phyloP scores from a whole-genome alignment of 805 yeast genomes.

The Scheffersomyces lignosus region DNA sequence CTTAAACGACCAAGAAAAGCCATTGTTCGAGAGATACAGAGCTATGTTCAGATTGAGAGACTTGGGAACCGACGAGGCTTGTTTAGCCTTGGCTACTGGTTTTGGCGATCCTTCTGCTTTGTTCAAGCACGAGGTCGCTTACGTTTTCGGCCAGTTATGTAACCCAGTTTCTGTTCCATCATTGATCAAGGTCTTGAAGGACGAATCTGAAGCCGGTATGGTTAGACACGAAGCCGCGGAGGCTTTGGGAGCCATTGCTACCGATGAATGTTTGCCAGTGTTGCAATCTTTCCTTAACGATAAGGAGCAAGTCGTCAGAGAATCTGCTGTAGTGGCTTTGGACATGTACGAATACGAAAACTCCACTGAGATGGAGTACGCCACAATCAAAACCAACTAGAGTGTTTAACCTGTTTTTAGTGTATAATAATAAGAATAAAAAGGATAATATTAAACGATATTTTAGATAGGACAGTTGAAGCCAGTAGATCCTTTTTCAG shows the following conservation, averaged over 20 bases:
- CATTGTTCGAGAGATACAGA: constrained; percentile 92
- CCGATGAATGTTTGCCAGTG: constrained; percentile 91
- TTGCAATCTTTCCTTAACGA: constrained; percentile 78
- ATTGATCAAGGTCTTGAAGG: constrained; percentile 75
- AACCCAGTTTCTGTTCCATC: constrained; percentile 91
- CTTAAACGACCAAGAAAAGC: constrained; percentile 72
- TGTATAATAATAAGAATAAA: background rate
- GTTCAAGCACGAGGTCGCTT: constrained; percentile 97
- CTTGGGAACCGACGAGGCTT: constrained; percentile 89
- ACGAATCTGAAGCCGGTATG: constrained; percentile 89
- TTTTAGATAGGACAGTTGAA: too few relatives aligned
- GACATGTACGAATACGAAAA: constrained; percentile 98
- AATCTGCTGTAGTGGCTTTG: constrained; percentile 93
- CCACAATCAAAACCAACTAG: constrained; percentile 31
- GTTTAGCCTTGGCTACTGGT: constrained; percentile 87
- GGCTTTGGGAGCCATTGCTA: constrained; percentile 95
- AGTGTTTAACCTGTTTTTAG: background rate
- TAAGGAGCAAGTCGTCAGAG: constrained; percentile 87
- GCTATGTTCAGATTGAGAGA: constrained; percentile 98
- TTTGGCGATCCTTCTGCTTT: constrained; percentile 88
- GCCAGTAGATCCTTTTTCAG: too few relatives aligned
- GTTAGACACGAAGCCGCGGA: constrained; percentile 99
- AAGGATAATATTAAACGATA: too few relatives aligned
- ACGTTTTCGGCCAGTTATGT: constrained; percentile 95
- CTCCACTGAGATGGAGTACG: constrained; percentile 78